Evolutionary conservation across 148 eudicot species (phyloP), one percentile per base, ranked within the genome.

Genomic region (Silene latifolia): DNA sequence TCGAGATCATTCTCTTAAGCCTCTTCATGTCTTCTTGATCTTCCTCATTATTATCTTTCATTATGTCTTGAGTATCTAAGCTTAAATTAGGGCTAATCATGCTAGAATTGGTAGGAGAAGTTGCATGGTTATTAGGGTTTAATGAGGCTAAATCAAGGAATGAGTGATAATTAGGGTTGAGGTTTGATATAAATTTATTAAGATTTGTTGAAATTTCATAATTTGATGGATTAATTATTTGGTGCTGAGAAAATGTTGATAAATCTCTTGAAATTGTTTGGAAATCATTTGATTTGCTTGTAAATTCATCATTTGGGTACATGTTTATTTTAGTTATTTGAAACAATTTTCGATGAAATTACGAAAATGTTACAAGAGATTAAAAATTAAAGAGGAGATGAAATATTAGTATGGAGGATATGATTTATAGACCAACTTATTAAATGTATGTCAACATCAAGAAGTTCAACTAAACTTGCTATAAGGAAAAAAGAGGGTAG

Each of bases 1-100:
- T 84, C 2, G 87, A 84, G 7, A 78, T 69, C 82, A 84, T 66
- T 72, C 87, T 78, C 76, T 75, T 79, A 0, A 73, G 25, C 56
- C 80, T 72, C 69, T 76, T 78, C 15, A 75, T 56, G 27, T 77
- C 81, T 46, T 77, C 81, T 56, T 80, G 67, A 67, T 83, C 81
- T 12, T 80, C 83, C 2, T 62, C 76, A 10, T 74, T 57, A 1
- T 73, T 74, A n/a, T 73, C 71, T 27, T 20, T 53, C 10, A 18
- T 39, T 47, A 67, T 2, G 3, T 54, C 63, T 64, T 71, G 15
- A 15, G 23, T 48, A 15, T 71, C 47, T 5, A 58, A 29, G 32
- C 32, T 56, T 23, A 54, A 2, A 2, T 24, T 57, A 2, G 75
- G 35, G 46, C n/a, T 75, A 8, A 63, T 63, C 5, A 14, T 75